Percentiles rank a stretch among this genome's conserved stretches.
These are phyloP conservation scores for Coccomyxa sp. DNA, from an alignment of 139 green algal genomes.

Conservation along the genomic window DNA sequence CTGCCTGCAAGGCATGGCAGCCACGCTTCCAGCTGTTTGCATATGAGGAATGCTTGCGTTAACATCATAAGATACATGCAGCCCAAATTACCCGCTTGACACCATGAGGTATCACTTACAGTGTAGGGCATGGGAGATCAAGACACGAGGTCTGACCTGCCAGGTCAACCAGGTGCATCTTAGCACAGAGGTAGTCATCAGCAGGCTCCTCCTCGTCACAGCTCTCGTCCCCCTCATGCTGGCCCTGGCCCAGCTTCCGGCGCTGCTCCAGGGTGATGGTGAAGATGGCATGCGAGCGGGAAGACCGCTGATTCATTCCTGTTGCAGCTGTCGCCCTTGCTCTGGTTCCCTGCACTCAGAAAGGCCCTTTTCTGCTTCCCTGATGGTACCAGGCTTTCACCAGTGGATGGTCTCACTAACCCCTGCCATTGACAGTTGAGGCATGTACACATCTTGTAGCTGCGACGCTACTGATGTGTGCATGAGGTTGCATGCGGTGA, in stretches of 20 bases:
- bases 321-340: constrained; percentile 77
- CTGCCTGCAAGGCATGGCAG: constrained; percentile 51
- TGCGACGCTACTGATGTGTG: not conserved
- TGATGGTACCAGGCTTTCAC: not conserved
- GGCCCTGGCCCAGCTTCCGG: constrained; percentile 6
- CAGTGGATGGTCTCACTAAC: not conserved
- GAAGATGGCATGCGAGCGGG: constrained; percentile 95
- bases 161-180: constrained; percentile 91
- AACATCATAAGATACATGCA: too few species aligned
- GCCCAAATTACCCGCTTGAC: too few species aligned
- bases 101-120: too few species aligned
- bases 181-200: constrained; percentile 85
- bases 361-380: not conserved
- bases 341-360: not conserved
- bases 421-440: not conserved
- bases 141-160: too few species aligned
- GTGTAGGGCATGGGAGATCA: too few species aligned
- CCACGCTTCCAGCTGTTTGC: not conserved
- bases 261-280: constrained; percentile 95
- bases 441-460: not conserved
- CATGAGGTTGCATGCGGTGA: too few species aligned
- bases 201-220: constrained; percentile 35
- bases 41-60: too few species aligned
- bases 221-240: constrained; percentile 24
- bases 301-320: constrained; percentile 85